Evolutionary conservation across 2,329 filamentous ascomycete genomes (phyloP), one percentile per base, ranked within the genome.

Genomic region (Diaporthe ilicicola): DNA sequence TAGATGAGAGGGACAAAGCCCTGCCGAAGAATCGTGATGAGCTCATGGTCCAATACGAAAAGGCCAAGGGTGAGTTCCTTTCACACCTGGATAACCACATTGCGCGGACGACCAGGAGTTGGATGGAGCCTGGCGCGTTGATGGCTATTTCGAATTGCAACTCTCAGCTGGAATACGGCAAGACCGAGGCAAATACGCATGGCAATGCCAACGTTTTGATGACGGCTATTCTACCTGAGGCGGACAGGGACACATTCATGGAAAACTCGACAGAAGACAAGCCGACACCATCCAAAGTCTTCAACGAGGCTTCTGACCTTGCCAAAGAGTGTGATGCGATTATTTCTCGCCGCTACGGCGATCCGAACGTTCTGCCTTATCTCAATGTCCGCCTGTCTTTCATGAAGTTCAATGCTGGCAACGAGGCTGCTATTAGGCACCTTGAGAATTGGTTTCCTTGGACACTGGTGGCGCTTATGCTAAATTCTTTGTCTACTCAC

Each of bases 371-470:
- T 3, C 81, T 92, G 1, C 86, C 90, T 0, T 92, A 89, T 75
- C 76, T 92, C 0, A 91, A 93, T 74, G 85, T 89, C 0, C 85
- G 87, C 5, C 80, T 94, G 32, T 86, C 88, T 0, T 93, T 92
- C 74, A 76, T 93, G 9, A 76, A 80, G 2, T 82, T 85, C 32
- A 77, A 90, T 56, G 80, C 82, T 1, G 77, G 78, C 9, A 80
- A 79, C 7, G 82, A 82, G 0, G 76, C 77, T 0, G 86, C 84
- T 0, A 85, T 86, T 79, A 77, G 70, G 17, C 78, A 82, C 22
- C 77, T 89, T 3, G 84, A 86, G 51, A n/a, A 71, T 4, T 71
- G 74, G 1, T 82, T 82, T n/a, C 76, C 83, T 0, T 86, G 85
- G 77, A 77, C 78, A 2, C 72, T 82, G 0, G 75, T 83, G 68